Evolutionary conservation across 2,329 filamentous ascomycete genomes (phyloP), one percentile per base, ranked within the genome.

Genomic region (Aspergillus brunneoviolaceus): DNA sequence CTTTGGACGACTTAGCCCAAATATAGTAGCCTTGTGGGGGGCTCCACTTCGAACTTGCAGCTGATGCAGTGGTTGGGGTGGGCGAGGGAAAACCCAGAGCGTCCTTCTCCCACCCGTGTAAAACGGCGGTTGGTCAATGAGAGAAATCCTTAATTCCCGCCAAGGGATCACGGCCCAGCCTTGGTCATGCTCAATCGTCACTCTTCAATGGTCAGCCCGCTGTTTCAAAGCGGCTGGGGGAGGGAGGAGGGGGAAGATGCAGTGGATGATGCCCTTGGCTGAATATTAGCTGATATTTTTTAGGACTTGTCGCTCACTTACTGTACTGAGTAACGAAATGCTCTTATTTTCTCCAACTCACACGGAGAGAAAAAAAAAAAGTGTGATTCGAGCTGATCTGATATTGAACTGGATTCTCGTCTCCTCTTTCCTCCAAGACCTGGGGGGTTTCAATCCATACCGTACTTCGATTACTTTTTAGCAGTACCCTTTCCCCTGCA

Each of bases 11-110:
- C 59, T 29, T 5, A n/a, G 35, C 14, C 64, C 65, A 65, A 65
- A 68, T 65, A 68, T 68, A 67, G 39, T 19, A 45, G 60, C 52
- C 62, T 60, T 61, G 63, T 61, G 61, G 63, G 59, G 49, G 55
- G 21, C n/a, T 27, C 19, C 33, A 47, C 42, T 49, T 35, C 1
- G 4, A 16, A 5, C 33, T 35, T 35, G 33, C 33, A 35, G 33
- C 33, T 35, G 33, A 11, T 35, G 33, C 11, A 14, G 11, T 35
- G 33, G 3, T 14, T 29, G 27, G 23, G 4, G 23, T 27, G 27
- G 27, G 27, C 27, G 27, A 27, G 27, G 27, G 27, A 29, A 29
- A 29, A 29, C 9, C 23, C 23, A 23, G 23, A 23, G 23, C 31
- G 12, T 12, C 31, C 31, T 12, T 10, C 9, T 12, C 31, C 31